These are phyloP conservation scores for Ustilago vetiveriae DNA, from an alignment of 1,284 basidiomycete species.

Conservation along the genomic window DNA sequence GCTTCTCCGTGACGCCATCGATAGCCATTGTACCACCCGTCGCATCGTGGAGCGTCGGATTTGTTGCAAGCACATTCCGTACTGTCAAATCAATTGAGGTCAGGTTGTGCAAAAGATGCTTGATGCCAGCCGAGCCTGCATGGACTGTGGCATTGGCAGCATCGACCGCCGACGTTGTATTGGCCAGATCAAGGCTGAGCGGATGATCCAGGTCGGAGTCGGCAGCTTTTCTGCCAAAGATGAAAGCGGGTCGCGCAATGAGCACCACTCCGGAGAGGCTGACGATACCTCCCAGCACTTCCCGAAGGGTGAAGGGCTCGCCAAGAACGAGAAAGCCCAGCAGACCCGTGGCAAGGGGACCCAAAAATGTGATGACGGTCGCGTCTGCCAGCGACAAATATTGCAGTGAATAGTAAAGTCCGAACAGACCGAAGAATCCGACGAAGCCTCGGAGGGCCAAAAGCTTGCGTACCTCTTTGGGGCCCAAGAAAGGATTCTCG, in stretches of 20 bases:
- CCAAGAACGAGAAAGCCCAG: conserved; percentile 76
- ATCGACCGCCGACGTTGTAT: neutral
- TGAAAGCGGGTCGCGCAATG: conserved; percentile 67
- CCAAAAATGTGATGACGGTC: conserved; percentile 79
- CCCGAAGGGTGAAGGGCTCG: conserved; percentile 74
- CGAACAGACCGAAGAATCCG: conserved; percentile 71
- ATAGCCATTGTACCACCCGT: conserved; percentile 4
- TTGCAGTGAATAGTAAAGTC: conserved; percentile 77
- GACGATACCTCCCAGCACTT: conserved; percentile 75
- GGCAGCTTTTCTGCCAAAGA: conserved; percentile 40
- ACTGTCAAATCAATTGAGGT: conserved; percentile 7
- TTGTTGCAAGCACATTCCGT: conserved; percentile 1
- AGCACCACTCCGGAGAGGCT: conserved; percentile 75
- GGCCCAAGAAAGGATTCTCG: conserved; percentile 76
- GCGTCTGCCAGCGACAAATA: conserved; percentile 79
- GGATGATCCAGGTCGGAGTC: conserved; percentile 31
- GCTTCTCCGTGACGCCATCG: conserved; percentile 65
- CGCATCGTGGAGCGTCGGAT: conserved; percentile 1
- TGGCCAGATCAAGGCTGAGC: conserved; percentile 5
- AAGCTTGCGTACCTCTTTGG: conserved; percentile 74
- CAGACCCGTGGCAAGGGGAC: conserved; percentile 77
- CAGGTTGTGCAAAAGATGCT: conserved; percentile 22
- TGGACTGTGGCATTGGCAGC: conserved; percentile 11
- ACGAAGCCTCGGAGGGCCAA: conserved; percentile 74
- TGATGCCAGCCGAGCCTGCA: conserved; percentile 10